Evolutionary conservation across 352 stramenopile species (phyloP).

Genomic region (Globisporangium canariense): DNA sequence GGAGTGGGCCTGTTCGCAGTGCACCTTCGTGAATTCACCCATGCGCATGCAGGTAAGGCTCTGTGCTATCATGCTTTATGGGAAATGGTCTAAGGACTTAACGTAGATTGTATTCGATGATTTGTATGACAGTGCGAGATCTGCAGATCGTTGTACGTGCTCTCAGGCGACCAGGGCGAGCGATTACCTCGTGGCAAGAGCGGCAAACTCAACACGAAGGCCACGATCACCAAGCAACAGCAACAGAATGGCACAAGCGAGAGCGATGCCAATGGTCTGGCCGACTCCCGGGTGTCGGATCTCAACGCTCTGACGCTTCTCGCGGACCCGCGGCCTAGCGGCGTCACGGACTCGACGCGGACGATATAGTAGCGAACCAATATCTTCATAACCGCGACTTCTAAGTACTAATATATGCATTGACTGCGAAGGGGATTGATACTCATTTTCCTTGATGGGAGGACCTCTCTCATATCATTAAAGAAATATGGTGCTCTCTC

Average conservation of each 20-base stretch:
- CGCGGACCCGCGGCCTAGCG: background rate
- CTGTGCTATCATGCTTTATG: background rate
- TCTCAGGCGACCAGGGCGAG: background rate
- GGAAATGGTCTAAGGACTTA: background rate
- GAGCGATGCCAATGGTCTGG: background rate
- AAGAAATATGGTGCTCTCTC: no score
- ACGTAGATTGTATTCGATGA: background rate
- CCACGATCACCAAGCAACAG: background rate
- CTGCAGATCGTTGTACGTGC: constrained; percentile 36
- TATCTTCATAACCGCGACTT: background rate
- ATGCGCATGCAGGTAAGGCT: constrained; percentile 55
- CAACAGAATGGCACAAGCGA: background rate
- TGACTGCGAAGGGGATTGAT: background rate
- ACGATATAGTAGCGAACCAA: constrained; percentile 4
- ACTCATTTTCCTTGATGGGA: background rate
- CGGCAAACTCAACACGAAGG: background rate
- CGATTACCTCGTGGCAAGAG: background rate
- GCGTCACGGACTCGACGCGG: background rate
- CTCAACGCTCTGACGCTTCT: background rate
- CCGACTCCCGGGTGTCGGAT: background rate
- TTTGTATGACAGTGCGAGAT: constrained; percentile 34
- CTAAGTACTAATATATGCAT: background rate
- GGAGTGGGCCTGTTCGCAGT: constrained; percentile 56
- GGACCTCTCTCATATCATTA: background rate
- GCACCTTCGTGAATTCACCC: constrained; percentile 63